Percentiles rank a stretch among this genome's conserved stretches.
These are phyloP conservation scores for Drechslerella stenobrocha DNA, from an alignment of 2,329 filamentous ascomycete genomes.

Conservation along the genomic window DNA sequence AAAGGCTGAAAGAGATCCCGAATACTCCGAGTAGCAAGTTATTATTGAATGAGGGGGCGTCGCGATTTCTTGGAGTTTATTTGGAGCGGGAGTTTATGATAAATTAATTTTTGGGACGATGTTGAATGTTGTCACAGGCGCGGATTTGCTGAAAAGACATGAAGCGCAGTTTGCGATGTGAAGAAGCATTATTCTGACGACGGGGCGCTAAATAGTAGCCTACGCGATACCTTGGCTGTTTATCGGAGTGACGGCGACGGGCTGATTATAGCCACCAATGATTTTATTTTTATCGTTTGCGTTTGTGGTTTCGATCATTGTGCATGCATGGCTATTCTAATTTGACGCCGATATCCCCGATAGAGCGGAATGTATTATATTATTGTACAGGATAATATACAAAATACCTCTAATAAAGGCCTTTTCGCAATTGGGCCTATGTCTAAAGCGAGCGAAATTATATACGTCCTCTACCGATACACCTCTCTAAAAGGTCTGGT, in stretches of 20 bases:
- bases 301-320: neutral
- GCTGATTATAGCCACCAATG: constrained; percentile 5
- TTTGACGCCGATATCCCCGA: constrained; percentile 13
- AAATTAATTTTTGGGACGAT: constrained; percentile 11
- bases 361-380: constrained; percentile 49
- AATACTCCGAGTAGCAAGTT: neutral
- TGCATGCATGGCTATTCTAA: constrained; percentile 9
- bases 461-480: constrained; percentile 66
- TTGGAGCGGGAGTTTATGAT: constrained; percentile 27
- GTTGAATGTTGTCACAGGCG: constrained; percentile 29
- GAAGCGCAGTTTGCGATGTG: constrained; percentile 4
- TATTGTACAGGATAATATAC: constrained; percentile 38
- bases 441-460: constrained; percentile 7
- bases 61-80: constrained; percentile 22
- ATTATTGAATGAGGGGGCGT: neutral
- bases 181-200: constrained; percentile 38
- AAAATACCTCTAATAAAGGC: constrained; percentile 7
- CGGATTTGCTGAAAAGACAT: constrained; percentile 25
- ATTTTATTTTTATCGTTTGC: constrained; percentile 12
- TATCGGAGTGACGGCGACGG: constrained; percentile 16
- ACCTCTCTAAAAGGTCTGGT: constrained; percentile 97
- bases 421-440: neutral
- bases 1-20: constrained; percentile 14
- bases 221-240: constrained; percentile 20
- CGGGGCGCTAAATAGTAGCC: constrained; percentile 9